These are phyloP conservation scores for Musa acuminata DNA, from an alignment of 176 grass and related monocot species.

Conservation along the genomic window DNA sequence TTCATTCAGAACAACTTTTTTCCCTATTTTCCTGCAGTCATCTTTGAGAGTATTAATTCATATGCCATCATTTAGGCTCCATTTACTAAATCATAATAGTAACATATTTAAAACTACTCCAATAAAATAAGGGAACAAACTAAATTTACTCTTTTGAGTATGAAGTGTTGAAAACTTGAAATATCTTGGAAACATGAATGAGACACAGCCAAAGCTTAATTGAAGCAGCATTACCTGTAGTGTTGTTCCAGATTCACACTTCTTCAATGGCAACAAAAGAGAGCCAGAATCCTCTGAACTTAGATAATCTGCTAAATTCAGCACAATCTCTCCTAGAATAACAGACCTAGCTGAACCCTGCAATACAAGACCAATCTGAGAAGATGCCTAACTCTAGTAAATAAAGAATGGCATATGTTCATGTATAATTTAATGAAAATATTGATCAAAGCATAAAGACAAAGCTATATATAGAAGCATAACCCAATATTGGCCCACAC, in stretches of 20 bases:
- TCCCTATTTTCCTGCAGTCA: background rate
- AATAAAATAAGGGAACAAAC: background rate
- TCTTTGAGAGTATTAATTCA: background rate
- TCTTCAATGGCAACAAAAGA: conserved; percentile 61
- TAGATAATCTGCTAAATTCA: conserved; percentile 63
- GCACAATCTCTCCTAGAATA: conserved; percentile 51
- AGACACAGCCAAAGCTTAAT: background rate
- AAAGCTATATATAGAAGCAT: background rate
- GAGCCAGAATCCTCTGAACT: conserved; percentile 42
- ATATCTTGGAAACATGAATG: background rate
- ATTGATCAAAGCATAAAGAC: too few relatives aligned
- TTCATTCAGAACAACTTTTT: background rate
- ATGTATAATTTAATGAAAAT: too few relatives aligned
- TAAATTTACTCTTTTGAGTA: background rate
- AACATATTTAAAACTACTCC: too few relatives aligned
- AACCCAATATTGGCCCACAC: conserved; percentile 23
- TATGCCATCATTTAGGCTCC: background rate
- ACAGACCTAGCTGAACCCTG: conserved; percentile 64
- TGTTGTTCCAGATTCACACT: conserved; percentile 49
- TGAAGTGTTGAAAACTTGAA: background rate
- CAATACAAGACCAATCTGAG: conserved; percentile 13
- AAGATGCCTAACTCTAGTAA: background rate
- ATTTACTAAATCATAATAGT: background rate
- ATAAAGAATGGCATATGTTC: background rate
- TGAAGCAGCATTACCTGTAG: conserved; percentile 43